Base-by-base conservation (phyloP, 2,329 filamentous ascomycete species). In the Colletotrichum sp. region DNA sequence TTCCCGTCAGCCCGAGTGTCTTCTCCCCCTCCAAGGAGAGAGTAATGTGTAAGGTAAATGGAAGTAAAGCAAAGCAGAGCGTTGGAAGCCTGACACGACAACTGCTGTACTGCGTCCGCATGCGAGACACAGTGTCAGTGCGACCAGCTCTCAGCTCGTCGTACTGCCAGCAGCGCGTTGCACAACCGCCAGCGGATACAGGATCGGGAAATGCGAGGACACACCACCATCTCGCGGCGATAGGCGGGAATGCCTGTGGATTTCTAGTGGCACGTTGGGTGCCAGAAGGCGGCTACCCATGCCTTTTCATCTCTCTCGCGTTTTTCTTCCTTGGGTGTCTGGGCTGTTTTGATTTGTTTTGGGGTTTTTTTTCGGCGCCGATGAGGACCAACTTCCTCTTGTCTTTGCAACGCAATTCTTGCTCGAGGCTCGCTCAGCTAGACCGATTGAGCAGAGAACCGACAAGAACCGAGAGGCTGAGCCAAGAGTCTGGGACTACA, bases 141-240 rank as follows among this genome's bases (percentile, higher is more conserved):
- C 73, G 65, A 81, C 59, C 59, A 62, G 33, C 34, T 36, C 27
- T 78, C 79, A 78, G 75, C 73, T 77, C 79, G 85, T 86, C 78
- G 83, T 83, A 87, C 86, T 84, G 85, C 84, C 83, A 86, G 81
- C 82, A 79, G 81, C 81, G 79, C 77, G 86, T 88, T 76, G 80
- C 80, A 88, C 86, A 84, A 79, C 69, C 80, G 80, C 78, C 78
- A 81, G 80, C 81, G 80, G 81, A 81, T 81, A 82, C 78, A 83
- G 81, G 78, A 82, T 84, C 82, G 83, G 83, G 81, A 84, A 77
- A 79, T 80, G 78, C 77, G 77, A 82, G 79, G 79, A 83, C 62
- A 70, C 71, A 73, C 80, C 67, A 61, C 81, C 81, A 80, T 79
- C 80, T 79, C 79, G 79, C 79, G 79, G 80, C 79, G 79, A 81